Conservation (phyloP, 768 basidiomycete genomes). For the Jaapia argillacea region DNA sequence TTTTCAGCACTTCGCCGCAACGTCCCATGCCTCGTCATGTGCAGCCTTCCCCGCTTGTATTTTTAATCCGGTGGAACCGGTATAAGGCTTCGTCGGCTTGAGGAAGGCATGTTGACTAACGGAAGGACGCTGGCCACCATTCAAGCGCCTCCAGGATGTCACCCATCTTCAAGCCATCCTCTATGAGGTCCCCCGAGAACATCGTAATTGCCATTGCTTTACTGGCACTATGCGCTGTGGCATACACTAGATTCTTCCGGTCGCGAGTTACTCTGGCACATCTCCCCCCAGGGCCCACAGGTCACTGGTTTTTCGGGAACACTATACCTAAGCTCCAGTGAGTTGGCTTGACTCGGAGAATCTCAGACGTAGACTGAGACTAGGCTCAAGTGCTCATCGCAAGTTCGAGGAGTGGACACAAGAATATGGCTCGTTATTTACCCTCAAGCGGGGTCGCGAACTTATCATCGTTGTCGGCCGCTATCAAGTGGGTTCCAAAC, state of each 20-base stretch:
- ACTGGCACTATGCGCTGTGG: neutral
- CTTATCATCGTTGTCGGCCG: constrained; percentile 36
- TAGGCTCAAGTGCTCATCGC: neutral
- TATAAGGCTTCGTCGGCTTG: no score
- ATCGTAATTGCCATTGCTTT: no score
- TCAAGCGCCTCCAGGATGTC: no score
- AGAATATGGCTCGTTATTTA: constrained; percentile 52
- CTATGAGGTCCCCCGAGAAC: no score
- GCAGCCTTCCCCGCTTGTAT: no score
- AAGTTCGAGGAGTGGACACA: constrained; percentile 41
- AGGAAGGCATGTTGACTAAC: no score
- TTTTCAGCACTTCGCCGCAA: no score
- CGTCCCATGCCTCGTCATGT: no score
- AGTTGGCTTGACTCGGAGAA: neutral
- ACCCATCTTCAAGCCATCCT: no score
- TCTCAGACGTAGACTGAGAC: neutral
- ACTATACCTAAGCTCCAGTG: constrained; percentile 1
- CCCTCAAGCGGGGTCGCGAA: constrained; percentile 38
- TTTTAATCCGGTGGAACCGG: no score
- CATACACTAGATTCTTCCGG: neutral
- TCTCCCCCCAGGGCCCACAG: constrained; percentile 6
- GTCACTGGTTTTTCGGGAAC: constrained; percentile 5
- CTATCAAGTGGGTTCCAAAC: constrained; percentile 11
- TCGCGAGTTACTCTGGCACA: neutral
- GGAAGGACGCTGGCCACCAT: no score